phyloP scores from a whole-genome alignment of 1,284 basidiomycete species.

The Puccinia horiana region DNA sequence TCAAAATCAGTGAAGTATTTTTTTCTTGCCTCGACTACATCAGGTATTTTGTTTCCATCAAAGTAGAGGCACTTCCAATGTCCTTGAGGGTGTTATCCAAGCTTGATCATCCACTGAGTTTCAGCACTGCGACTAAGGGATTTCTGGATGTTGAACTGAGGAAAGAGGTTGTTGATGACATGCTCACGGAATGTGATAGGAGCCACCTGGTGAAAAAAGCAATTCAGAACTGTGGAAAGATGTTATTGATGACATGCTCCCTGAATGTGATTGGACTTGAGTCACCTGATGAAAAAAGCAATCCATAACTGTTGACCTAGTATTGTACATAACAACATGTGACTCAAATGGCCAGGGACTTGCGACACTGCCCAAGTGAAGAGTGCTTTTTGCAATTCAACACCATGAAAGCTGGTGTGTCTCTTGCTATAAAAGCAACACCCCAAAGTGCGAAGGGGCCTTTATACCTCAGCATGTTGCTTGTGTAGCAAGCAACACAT shows the following conservation, averaged over 20 bases:
- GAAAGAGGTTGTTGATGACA: background rate
- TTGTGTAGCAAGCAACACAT: too few relatives aligned
- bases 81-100: conserved; percentile 1
- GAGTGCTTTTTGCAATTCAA: background rate
- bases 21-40: background rate
- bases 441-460: too few relatives aligned
- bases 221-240: too few relatives aligned
- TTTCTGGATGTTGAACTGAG: background rate
- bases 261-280: too few relatives aligned
- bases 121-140: background rate
- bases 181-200: background rate
- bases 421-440: too few relatives aligned
- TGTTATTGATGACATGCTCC: too few relatives aligned
- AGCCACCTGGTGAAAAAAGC: too few relatives aligned
- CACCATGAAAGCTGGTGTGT: too few relatives aligned
- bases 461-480: too few relatives aligned
- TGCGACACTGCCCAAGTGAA: conserved; percentile 6
- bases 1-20: background rate
- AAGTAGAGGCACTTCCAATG: background rate
- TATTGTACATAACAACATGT: too few relatives aligned
- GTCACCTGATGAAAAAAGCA: too few relatives aligned
- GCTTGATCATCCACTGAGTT: background rate
- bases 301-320: too few relatives aligned
- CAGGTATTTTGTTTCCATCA: background rate
- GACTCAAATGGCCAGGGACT: conserved; percentile 14